phyloP scores from a whole-genome alignment of 139 green algal genomes.

The Pycnococcus provasolii region DNA sequence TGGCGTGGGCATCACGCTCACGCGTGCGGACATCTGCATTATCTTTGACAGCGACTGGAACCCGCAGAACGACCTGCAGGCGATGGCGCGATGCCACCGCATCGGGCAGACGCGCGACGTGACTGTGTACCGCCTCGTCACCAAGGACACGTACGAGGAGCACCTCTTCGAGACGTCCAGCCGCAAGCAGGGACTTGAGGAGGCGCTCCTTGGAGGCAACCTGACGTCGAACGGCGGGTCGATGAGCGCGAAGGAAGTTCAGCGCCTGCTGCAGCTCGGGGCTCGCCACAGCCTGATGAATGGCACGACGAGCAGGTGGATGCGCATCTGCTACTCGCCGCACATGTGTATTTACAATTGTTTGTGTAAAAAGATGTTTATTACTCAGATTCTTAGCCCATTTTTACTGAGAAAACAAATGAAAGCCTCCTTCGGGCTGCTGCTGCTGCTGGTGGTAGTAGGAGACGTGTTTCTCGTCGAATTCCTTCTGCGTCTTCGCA shows the following conservation, averaged over 20 bases:
- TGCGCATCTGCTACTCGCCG: no score
- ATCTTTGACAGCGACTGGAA: conserved; percentile 37
- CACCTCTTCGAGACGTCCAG: conserved; percentile 10
- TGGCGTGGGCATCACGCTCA: conserved; percentile 29
- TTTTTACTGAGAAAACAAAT: no score
- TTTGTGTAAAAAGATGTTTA: no score
- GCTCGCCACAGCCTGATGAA: conserved; percentile 1
- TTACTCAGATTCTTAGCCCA: no score
- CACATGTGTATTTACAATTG: no score
- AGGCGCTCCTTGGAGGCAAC: conserved; percentile 18
- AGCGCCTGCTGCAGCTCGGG: conserved; percentile 1
- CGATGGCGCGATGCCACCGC: conserved; percentile 24
- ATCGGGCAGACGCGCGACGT: conserved; percentile 52
- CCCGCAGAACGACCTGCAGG: conserved; percentile 35
- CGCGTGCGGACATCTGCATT: conserved; percentile 26
- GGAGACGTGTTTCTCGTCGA: no score
- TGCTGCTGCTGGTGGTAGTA: no score
- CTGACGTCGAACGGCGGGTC: no score
- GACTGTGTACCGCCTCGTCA: conserved; percentile 83
- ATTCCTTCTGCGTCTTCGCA: no score
- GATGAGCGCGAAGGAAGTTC: no score
- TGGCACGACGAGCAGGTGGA: no score
- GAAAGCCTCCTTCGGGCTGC: no score
- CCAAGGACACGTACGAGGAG: conserved; percentile 37
- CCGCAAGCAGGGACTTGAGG: conserved; percentile 25